A percentile compares a stretch with the other conserved stretches of the same genome.
phyloP scores from a whole-genome alignment of 73 alveolate genomes.

The Tetrahymena borealis region DNA sequence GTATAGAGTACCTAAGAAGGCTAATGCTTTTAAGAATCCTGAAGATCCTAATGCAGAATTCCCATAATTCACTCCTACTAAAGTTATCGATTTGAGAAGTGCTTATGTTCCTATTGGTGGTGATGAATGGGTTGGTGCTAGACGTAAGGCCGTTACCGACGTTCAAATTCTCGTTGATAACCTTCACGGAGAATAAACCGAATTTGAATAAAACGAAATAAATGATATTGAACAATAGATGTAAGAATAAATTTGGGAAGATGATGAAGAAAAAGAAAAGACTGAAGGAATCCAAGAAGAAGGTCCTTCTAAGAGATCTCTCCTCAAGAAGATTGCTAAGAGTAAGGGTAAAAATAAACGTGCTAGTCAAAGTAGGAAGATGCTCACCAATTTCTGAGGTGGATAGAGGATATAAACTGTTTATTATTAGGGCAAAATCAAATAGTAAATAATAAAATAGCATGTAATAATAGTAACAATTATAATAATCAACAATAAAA shows the following conservation, averaged over 20 bases:
- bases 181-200: neutral
- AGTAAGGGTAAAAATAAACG: neutral
- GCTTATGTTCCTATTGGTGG: constrained; percentile 19
- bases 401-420: too few species aligned
- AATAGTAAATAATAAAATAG: too few species aligned
- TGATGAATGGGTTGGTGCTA: constrained; percentile 36
- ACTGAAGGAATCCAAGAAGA: neutral
- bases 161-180: neutral
- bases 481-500: too few species aligned
- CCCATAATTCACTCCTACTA: constrained; percentile 20
- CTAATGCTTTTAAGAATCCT: constrained; percentile 28
- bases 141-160: constrained; percentile 10
- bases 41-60: constrained; percentile 27
- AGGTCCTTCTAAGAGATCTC: constrained; percentile 3
- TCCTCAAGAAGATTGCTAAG: neutral
- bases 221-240: neutral
- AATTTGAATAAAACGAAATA: neutral
- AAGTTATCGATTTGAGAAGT: constrained; percentile 31
- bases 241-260: neutral
- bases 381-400: neutral
- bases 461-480: too few species aligned
- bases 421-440: too few species aligned
- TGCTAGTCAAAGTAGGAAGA: neutral
- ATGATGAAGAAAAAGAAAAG: neutral
- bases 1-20: neutral